Evolutionary conservation across 108 stramenopile genomes (phyloP), one percentile per base, ranked within the genome.

Genomic region (Thalassiosira profunda): DNA sequence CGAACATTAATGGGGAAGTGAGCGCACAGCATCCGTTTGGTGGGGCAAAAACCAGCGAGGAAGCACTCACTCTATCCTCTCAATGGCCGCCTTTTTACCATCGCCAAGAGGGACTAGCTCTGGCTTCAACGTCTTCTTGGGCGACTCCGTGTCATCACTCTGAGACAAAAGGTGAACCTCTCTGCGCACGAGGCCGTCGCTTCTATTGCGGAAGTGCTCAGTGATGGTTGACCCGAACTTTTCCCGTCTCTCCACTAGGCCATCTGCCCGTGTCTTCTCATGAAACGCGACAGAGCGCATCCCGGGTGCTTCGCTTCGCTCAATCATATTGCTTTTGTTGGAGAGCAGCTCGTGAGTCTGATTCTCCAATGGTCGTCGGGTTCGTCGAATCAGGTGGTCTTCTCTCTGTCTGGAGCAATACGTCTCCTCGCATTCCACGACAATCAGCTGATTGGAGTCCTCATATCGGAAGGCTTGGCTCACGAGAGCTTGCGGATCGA

Each of bases 401-500:
- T 48, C 36, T 15, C 92, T 67, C 17, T 83, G 10, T 37, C 53
- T 61, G 5, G 59, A 63, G 1, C 26, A 44, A 40, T 89, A 91
- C 34, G 61, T 8, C 56, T 94, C 93, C 12, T 56, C 60, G 40
- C 73, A 53, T 36, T 87, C 66, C 47, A 69, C 55, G 8, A 73
- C 79, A 9, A 77, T 28, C 7, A 77, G 81, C 48, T 75, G 46
- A 3, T 40, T 59, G 0, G 26, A n/a, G 52, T 94, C 93, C 41
- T 66, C 51, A 59, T 77, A 91, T 8, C 52, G 36, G 10, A 76
- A 74, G 14, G 89, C 51, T 18, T 86, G 77, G 43, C 38, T 30
- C 5, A 68, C 86, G 30, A 91, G 36, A 25, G 89, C 86, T 53
- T 89, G 77, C 8, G 57, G 42, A 56, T 94, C 85, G 3, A 63